Evolutionary conservation across 257 asterid species (phyloP), one percentile per base, ranked within the genome.

Genomic region (Solanum pimpinellifolium): DNA sequence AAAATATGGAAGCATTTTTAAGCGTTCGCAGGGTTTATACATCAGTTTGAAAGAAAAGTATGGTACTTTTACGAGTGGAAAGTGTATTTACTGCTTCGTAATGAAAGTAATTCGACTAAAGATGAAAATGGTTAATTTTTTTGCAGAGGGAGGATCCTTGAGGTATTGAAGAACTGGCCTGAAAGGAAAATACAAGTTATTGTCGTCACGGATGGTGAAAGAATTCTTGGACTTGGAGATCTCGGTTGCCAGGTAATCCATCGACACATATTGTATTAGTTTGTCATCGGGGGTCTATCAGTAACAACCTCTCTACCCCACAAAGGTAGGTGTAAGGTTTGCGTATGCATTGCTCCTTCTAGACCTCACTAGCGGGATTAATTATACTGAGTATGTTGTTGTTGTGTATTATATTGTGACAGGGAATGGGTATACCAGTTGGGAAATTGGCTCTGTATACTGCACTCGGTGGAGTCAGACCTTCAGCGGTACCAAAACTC

Each of bases 381-480:
- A 20, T 56, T 56, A 14, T 69, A 69, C 14, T 0, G 12, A 15
- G 42, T 69, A 7, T 29, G 42, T 70, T 8, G 13, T 31, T 70
- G 77, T 8, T 70, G n/a, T 70, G 25, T 70, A 16, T 70, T 33
- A 65, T 9, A 33, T 75, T 88, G 81, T 86, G 86, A 52, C 92
- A 96, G 98, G 98, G 99, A 87, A 94, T 95, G 98, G 99, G 98
- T 27, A 97, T 97, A 88, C 98, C 99, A 5, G 99, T 97, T n/a
- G 99, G 99, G 39, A 97, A 97, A 84, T 86, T 97, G 92, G 91
- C 98, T 87, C 86, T 97, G 86, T 97, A 95, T 90, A 92, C 98
- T 31, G 98, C 99, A 33, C 95, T 97, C 41, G 99, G 99, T 68
- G 99, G 99, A 21, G 93, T 97, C 83, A 92, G 99, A 77, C 99